Evolutionary conservation across 805 yeast species (phyloP).

Genomic region (Schwanniomyces sp.): DNA sequence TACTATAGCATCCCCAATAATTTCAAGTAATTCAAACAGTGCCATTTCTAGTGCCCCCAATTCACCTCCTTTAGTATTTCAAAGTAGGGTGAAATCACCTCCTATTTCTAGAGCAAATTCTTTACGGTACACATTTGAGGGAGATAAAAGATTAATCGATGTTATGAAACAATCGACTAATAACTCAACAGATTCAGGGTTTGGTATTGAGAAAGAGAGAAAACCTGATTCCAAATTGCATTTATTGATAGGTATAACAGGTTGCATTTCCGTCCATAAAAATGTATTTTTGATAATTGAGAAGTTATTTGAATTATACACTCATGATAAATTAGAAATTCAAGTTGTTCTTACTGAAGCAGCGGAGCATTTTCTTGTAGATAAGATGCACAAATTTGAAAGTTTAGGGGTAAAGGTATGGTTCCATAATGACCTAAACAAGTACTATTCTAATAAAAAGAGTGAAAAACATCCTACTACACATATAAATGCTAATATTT

Average conservation of each 20-base stretch:
- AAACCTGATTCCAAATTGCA: slow-evolving; percentile 12
- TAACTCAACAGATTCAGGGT: neutral
- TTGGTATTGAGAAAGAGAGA: neutral
- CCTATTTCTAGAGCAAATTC: slow-evolving; percentile 8
- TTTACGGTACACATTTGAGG: slow-evolving; percentile 6
- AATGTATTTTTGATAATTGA: slow-evolving; percentile 22
- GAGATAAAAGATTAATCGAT: slow-evolving; percentile 11
- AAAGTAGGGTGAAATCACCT: neutral
- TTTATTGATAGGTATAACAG: slow-evolving; percentile 24
- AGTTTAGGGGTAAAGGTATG: slow-evolving; percentile 22
- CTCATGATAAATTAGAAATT: slow-evolving; percentile 18
- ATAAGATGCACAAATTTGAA: slow-evolving; percentile 18
- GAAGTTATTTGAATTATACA: slow-evolving; percentile 21
- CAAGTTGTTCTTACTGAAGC: slow-evolving; percentile 23
- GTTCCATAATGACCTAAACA: slow-evolving; percentile 20
- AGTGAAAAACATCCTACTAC: slow-evolving; percentile 2
- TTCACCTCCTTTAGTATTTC: slow-evolving; percentile 2
- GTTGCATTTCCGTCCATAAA: slow-evolving; percentile 20
- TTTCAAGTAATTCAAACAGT: slow-evolving; percentile 1
- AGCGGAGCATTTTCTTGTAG: slow-evolving; percentile 20
- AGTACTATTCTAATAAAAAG: slow-evolving; percentile 13
- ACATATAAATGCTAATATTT: slow-evolving; percentile 8
- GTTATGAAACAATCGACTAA: slow-evolving; percentile 8
- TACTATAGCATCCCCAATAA: slow-evolving; percentile 1
- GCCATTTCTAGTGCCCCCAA: slow-evolving; percentile 3